A percentile compares a stretch with the other conserved stretches of the same genome.
phyloP scores from a whole-genome alignment of 2,329 filamentous ascomycete genomes.

The Fusarium protoensiforme region DNA sequence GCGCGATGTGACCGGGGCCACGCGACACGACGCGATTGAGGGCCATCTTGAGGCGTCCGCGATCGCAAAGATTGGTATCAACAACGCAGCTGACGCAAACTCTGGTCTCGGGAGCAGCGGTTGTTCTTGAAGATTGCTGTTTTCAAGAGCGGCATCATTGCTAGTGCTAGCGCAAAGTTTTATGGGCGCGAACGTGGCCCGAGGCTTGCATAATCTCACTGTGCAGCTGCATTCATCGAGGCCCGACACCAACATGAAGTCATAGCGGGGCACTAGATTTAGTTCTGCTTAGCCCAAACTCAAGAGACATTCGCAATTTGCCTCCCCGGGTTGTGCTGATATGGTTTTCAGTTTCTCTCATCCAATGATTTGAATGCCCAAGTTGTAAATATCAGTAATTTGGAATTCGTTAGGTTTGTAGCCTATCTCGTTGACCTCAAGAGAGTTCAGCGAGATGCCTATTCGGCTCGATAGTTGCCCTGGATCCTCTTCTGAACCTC shows the following conservation, averaged over 20 bases:
- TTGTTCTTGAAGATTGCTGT: background rate
- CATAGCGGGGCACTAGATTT: slow-evolving; percentile 15
- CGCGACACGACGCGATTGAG: slow-evolving; percentile 44
- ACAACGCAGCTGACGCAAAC: background rate
- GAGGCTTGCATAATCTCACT: background rate
- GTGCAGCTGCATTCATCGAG: background rate
- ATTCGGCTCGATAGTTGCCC: background rate
- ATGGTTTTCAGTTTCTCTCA: background rate
- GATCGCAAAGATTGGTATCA: background rate
- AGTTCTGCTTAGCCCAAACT: slow-evolving; percentile 3
- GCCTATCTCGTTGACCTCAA: background rate
- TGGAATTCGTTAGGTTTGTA: background rate
- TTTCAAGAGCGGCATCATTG: background rate
- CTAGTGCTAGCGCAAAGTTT: background rate
- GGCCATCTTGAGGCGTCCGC: slow-evolving; percentile 30
- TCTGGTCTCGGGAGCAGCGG: background rate
- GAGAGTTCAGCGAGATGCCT: background rate
- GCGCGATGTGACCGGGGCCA: slow-evolving; percentile 41
- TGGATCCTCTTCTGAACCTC: slow-evolving; percentile 22
- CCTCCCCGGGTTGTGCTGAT: background rate
- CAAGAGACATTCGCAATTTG: background rate
- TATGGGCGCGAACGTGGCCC: background rate
- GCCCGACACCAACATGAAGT: background rate
- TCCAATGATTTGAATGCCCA: background rate
- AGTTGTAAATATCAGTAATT: background rate